phyloP scores from a whole-genome alignment of 1,139 yeast genomes.

The Hansenula lynferdii region DNA sequence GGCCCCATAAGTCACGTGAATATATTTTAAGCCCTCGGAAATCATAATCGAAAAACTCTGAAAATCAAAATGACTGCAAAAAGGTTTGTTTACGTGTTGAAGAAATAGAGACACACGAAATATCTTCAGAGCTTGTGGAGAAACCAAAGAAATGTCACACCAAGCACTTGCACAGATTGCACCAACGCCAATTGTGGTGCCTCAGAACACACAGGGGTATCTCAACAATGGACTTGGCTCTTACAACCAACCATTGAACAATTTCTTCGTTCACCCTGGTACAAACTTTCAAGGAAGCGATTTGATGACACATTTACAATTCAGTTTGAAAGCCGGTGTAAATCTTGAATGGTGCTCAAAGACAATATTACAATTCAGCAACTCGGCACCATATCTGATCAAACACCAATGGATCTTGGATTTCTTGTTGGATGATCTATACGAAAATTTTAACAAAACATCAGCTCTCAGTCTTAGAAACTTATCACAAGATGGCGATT shows the following conservation, averaged over 20 bases:
- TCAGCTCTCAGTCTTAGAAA: slow-evolving; percentile 64
- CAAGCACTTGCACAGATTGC: neutral
- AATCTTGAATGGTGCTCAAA: slow-evolving; percentile 21
- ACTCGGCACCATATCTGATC: slow-evolving; percentile 15
- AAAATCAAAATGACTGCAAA: too few species aligned
- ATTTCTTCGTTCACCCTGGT: slow-evolving; percentile 9
- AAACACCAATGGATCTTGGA: slow-evolving; percentile 20
- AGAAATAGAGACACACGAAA: too few species aligned
- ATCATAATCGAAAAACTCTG: too few species aligned
- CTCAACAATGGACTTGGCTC: neutral
- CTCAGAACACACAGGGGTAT: slow-evolving; percentile 1
- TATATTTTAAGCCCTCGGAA: too few species aligned
- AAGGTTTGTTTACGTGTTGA: too few species aligned
- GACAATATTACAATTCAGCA: slow-evolving; percentile 18
- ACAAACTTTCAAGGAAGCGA: slow-evolving; percentile 20
- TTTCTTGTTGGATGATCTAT: slow-evolving; percentile 13
- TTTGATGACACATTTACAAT: slow-evolving; percentile 19
- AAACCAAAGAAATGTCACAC: neutral
- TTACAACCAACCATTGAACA: neutral
- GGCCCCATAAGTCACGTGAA: too few species aligned
- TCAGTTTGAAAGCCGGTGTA: slow-evolving; percentile 16
- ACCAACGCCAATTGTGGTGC: slow-evolving; percentile 12
- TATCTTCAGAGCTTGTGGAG: neutral
- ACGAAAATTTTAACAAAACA: slow-evolving; percentile 12
- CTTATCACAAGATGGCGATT: slow-evolving; percentile 73